Evolutionary conservation across 805 yeast genomes (phyloP).

Genomic region (Wickerhamomyces silvicola): DNA sequence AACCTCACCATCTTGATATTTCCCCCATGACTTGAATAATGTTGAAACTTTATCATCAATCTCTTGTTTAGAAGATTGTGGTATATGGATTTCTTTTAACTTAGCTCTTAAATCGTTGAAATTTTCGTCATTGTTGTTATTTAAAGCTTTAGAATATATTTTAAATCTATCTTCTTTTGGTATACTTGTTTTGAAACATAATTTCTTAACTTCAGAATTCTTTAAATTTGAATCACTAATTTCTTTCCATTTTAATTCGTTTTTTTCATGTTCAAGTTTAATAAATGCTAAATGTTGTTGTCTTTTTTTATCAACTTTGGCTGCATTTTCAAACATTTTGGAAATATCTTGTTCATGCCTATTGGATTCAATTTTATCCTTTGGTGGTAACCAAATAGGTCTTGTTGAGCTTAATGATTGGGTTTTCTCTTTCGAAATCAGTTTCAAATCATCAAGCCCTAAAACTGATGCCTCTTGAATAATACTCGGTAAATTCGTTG

Average conservation of each 20-base stretch:
- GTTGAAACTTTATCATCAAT: conserved; percentile 17
- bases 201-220: conserved; percentile 15
- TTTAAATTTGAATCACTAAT: conserved; percentile 9
- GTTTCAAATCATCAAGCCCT: conserved; percentile 50
- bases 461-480: conserved; percentile 29
- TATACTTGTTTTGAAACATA: conserved; percentile 15
- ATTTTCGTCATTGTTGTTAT: conserved; percentile 9
- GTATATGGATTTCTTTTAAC: conserved; percentile 23
- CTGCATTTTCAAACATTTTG: conserved; percentile 26
- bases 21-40: conserved; percentile 10
- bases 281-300: conserved; percentile 2
- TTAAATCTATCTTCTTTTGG: conserved; percentile 19
- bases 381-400: conserved; percentile 68
- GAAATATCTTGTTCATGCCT: conserved; percentile 53
- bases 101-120: conserved; percentile 29
- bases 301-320: conserved; percentile 12
- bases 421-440: conserved; percentile 39
- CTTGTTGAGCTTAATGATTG: conserved; percentile 44
- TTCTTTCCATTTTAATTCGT: conserved; percentile 17
- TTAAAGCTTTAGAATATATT: conserved; percentile 13
- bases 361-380: conserved; percentile 42
- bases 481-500: conserved; percentile 28
- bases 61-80: conserved; percentile 25
- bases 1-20: conserved; percentile 8
- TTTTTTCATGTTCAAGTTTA: conserved; percentile 8